These are phyloP conservation scores for Pseudogymnoascus sp. DNA, from an alignment of 2,329 filamentous ascomycete species.

Conservation along the genomic window DNA sequence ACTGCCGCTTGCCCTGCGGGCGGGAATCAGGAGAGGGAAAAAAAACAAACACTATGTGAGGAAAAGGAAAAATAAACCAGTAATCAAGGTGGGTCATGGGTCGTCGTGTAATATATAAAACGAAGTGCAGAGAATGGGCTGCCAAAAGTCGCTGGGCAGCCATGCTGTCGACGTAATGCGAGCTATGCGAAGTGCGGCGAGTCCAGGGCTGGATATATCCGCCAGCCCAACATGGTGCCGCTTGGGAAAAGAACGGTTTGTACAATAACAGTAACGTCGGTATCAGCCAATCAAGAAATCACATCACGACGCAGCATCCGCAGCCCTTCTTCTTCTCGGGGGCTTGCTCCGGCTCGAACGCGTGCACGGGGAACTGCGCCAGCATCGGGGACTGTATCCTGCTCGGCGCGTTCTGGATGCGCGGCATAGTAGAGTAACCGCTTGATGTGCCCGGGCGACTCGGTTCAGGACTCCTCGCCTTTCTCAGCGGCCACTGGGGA, in stretches of 20 bases:
- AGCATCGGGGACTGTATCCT: conserved; percentile 23
- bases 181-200: neutral
- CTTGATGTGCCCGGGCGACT: conserved; percentile 37
- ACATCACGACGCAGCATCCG: conserved; percentile 46
- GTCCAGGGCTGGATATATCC: neutral
- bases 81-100: conserved; percentile 1
- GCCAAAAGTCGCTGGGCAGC: neutral
- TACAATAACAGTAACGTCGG: neutral
- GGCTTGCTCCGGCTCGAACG: conserved; percentile 35
- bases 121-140: neutral
- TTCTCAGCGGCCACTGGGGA: conserved; percentile 52
- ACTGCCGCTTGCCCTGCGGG: conserved; percentile 6
- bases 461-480: conserved; percentile 39
- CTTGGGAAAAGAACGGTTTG: neutral
- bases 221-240: neutral
- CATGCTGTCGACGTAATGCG: conserved; percentile 3
- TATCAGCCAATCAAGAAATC: conserved; percentile 14
- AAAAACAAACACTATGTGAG: neutral
- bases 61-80: neutral
- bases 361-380: conserved; percentile 24
- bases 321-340: conserved; percentile 33
- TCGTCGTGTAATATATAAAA: conserved; percentile 8
- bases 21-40: neutral
- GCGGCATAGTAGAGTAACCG: conserved; percentile 54
- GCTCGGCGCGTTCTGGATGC: conserved; percentile 38